Evolutionary conservation across 352 stramenopile species (phyloP), one percentile per base, ranked within the genome.

Genomic region (Globisporangium mamillatum): DNA sequence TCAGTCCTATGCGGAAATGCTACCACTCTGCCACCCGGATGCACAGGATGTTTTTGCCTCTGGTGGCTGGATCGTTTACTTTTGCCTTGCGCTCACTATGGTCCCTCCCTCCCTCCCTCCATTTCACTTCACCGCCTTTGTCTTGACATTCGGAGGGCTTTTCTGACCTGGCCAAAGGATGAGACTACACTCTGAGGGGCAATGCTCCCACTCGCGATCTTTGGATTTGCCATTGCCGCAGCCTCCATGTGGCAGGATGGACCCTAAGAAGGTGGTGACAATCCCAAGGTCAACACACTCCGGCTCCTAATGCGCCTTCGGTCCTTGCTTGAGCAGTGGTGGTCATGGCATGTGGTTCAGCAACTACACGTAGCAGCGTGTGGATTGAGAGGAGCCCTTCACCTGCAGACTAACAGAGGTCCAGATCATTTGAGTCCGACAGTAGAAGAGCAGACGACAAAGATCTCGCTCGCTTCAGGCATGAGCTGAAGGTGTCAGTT

Each of bases 21-120:
- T 36, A 9, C 48, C 10, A 50, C 27, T 24, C 0, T 25, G 14
- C 25, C 53, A n/a, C 36, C 36, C 4, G 54, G 54, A 68, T 68
- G 53, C 63, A 68, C 63, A 63, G 63, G 63, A 68, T 68, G 63
- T 58, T 48, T 62, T 52, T 60, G 52, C 32, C 20, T 34, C 48
- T 44, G 32, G 29, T 5, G 50, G 38, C 7, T 46, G 7, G 1
- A 34, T 60, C 25, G 24, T 48, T 25, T 27, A 25, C 20, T 18
- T 24, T 18, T 25, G 44, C 44, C 25, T 56, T 22, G 41, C 8
- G 14, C 7, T 46, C 1, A 25, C 25, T 58, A 52, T 52, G 44
- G 16, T 22, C 4, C 3, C 29, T 32, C 29, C 32, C 32, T 9
- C 1, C 4, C 44, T 52, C 44, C 44, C 44, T 52, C 18, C 18